Percentiles rank a stretch among this genome's conserved stretches.
phyloP scores from a whole-genome alignment of 1,284 basidiomycete genomes.

The Erythrobasidium hasegawianum region DNA sequence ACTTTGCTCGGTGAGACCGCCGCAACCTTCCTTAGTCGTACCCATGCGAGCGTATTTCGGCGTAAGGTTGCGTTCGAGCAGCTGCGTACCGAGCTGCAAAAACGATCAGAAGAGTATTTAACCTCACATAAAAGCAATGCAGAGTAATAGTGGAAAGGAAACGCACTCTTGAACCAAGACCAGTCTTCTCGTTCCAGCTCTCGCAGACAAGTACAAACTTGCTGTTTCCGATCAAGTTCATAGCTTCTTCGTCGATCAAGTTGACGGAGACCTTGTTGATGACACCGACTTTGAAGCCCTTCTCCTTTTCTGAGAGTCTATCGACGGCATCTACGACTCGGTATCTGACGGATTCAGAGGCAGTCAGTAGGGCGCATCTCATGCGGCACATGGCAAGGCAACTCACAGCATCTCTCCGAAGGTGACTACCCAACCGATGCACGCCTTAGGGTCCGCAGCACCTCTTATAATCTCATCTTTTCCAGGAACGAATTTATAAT shows the following conservation, averaged over 20 bases:
- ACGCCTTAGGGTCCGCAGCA: constrained; percentile 55
- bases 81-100: constrained; percentile 68
- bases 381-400: neutral
- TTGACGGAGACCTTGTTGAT: constrained; percentile 80
- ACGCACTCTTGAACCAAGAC: constrained; percentile 64
- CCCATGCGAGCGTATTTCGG: constrained; percentile 71
- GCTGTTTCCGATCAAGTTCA: constrained; percentile 65
- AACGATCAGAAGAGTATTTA: too few species aligned
- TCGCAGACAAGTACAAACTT: constrained; percentile 77
- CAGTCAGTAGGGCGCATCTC: neutral
- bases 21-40: constrained; percentile 72
- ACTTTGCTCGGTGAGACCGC: constrained; percentile 67
- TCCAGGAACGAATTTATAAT: constrained; percentile 72
- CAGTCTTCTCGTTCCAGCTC: constrained; percentile 80
- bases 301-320: constrained; percentile 56
- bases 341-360: constrained; percentile 64
- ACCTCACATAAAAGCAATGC: too few species aligned
- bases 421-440: constrained; percentile 68
- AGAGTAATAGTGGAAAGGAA: too few species aligned
- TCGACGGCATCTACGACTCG: constrained; percentile 74
- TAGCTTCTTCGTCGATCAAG: constrained; percentile 70
- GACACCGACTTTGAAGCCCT: constrained; percentile 71
- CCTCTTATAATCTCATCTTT: constrained; percentile 67
- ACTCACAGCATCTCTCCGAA: constrained; percentile 55
- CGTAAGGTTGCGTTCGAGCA: constrained; percentile 70